phyloP scores from a whole-genome alignment of 225 moss, liverwort and hornwort genomes.

The Antitrichia curtipendula region DNA sequence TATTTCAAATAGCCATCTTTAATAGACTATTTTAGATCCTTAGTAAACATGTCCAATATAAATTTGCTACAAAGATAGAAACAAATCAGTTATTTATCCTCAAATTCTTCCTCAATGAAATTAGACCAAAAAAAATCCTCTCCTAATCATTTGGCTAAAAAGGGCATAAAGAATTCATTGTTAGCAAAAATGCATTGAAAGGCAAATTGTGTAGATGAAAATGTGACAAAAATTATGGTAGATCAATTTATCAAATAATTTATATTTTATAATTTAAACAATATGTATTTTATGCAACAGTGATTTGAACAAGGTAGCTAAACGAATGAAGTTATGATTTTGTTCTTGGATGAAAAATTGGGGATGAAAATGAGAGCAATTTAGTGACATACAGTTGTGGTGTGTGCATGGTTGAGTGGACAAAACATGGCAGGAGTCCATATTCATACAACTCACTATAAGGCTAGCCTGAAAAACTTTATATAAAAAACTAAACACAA shows the following conservation, averaged over 20 bases:
- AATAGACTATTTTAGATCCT: too few relatives aligned
- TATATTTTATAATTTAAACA: too few relatives aligned
- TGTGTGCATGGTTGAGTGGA: too few relatives aligned
- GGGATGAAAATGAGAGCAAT: background rate
- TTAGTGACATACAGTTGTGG: background rate
- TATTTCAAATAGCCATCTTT: too few relatives aligned
- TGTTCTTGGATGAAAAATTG: background rate
- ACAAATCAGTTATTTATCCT: background rate
- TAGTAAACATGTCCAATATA: too few relatives aligned
- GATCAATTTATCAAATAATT: background rate
- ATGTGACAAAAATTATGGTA: fast-evolving
- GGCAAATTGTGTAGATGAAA: background rate
- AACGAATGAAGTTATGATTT: background rate
- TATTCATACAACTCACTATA: too few relatives aligned
- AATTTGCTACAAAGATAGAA: background rate
- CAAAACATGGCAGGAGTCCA: too few relatives aligned
- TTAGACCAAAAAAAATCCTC: background rate
- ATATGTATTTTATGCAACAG: background rate
- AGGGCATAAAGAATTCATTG: background rate
- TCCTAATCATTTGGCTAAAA: background rate
- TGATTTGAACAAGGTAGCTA: background rate
- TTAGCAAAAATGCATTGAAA: background rate
- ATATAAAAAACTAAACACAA: too few relatives aligned
- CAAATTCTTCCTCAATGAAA: background rate
- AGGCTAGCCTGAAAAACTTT: too few relatives aligned